Evolutionary conservation across 257 asterid species (phyloP).

Genomic region (Misopates orontium): DNA sequence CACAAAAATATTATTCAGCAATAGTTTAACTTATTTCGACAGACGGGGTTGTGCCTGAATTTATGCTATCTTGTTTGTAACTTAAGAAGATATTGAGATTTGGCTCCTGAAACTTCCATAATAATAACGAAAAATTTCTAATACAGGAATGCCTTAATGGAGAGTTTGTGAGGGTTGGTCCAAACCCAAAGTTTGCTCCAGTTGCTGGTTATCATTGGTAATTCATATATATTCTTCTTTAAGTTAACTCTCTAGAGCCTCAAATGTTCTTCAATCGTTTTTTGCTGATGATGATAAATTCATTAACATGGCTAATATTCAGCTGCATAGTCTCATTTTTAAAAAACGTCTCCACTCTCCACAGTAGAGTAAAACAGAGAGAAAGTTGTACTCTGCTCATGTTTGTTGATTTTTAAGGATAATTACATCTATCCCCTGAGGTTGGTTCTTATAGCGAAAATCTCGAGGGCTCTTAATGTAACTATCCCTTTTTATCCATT

Average conservation of each 20-base stretch:
- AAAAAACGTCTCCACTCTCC: no score
- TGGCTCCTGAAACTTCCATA: constrained; percentile 13
- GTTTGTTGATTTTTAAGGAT: neutral
- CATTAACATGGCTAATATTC: neutral
- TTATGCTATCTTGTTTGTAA: neutral
- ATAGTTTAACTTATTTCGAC: neutral
- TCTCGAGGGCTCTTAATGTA: no score
- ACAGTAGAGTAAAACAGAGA: no score
- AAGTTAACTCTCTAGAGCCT: neutral
- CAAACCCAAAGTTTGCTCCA: constrained; percentile 86
- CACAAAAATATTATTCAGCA: neutral
- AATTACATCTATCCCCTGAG: no score
- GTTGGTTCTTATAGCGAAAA: no score
- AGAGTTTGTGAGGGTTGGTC: constrained; percentile 95
- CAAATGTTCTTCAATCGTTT: neutral
- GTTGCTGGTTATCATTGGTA: constrained; percentile 98
- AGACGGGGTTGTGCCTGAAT: constrained; percentile 12
- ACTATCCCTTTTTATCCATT: neutral
- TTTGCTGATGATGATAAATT: neutral
- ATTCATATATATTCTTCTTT: neutral
- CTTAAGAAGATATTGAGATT: constrained; percentile 8
- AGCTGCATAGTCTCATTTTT: neutral
- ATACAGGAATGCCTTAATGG: constrained; percentile 92
- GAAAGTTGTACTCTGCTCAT: no score
- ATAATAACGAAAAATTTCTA: neutral